Base-by-base conservation (phyloP, 805 yeast species). In the Naumovozyma baii region DNA sequence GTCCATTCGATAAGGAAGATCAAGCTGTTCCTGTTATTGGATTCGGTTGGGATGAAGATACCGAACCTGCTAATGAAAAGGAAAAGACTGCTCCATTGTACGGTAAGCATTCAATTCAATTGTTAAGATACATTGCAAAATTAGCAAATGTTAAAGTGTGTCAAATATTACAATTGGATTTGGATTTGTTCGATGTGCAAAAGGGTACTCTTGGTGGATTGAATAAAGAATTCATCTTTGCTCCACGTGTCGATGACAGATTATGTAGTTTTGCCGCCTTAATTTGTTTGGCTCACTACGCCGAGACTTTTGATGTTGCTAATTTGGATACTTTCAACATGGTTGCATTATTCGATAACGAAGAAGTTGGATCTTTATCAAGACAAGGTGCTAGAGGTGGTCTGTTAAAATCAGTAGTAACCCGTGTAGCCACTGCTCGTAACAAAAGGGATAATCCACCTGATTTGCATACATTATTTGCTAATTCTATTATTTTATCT, bases 351-450 rank as follows among this genome's bases (percentile, higher is more conserved):
- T 81, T 74, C 50, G 92, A 83, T 53, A 76, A 81, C 56, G 95
- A 85, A 62, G 95, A 85, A 63, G 73, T 85, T 41, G 95, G 95
- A 8, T 80, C 90, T 5, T 72, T 76, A 28, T 70, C 86, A 4
- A 74, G 90, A 60, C 84, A 79, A 50, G 95, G 95, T 50, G 87
- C 87, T 36, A 75, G 74, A 52, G 90, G 94, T 48, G 85, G 84
- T 17, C 60, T 83, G 36, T 61, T 83, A 38, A 87, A 83, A 57
- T 56, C 75, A 43, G 70, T 73, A n/a, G 69, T 83, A 15, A 68
- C 70, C 26, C 73, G 94, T 45, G 75, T 71, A 20, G 54, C 73
- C 36, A 53, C 63, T 4, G 52, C 68, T 4, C 49, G 51, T 30
- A 42, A 51, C 42, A 40, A 47, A 16, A 42, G 46, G 7, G 48